Evolutionary conservation across 768 basidiomycete species (phyloP).

Genomic region (Tylopilus sp.): DNA sequence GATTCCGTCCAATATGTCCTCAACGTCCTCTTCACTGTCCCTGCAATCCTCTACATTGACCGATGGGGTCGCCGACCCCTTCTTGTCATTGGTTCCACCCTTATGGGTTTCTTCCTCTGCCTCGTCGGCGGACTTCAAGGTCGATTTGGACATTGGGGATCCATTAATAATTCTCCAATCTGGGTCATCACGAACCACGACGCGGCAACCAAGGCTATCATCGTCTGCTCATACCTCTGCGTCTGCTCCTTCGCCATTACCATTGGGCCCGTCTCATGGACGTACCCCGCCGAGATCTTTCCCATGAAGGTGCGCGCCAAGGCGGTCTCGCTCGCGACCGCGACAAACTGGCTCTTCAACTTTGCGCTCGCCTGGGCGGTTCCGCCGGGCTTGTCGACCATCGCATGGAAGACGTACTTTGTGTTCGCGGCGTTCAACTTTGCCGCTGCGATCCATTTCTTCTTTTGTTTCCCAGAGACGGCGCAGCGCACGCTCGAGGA

Average conservation of each 20-base stretch:
- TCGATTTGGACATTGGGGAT: constrained; percentile 61
- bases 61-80: constrained; percentile 78
- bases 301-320: constrained; percentile 68
- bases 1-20: constrained; percentile 58
- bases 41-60: constrained; percentile 64
- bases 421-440: constrained; percentile 78
- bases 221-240: constrained; percentile 74
- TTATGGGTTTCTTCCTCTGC: constrained; percentile 76
- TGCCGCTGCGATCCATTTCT: constrained; percentile 63
- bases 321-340: constrained; percentile 43
- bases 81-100: constrained; percentile 57
- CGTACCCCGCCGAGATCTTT: constrained; percentile 70
- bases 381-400: constrained; percentile 61
- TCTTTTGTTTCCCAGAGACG: constrained; percentile 82
- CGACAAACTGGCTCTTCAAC: constrained; percentile 65
- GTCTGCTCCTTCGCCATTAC: constrained; percentile 73
- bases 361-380: constrained; percentile 74
- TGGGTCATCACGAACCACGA: constrained; percentile 61
- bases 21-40: constrained; percentile 40
- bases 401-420: constrained; percentile 76
- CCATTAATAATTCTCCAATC: constrained; percentile 40
- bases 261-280: constrained; percentile 76
- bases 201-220: constrained; percentile 62
- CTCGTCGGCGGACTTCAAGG: constrained; percentile 77
- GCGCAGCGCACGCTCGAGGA: constrained; percentile 73